Evolutionary conservation across 352 stramenopile species (phyloP), one percentile per base, ranked within the genome.

Genomic region (Globisporangium cystogenes): DNA sequence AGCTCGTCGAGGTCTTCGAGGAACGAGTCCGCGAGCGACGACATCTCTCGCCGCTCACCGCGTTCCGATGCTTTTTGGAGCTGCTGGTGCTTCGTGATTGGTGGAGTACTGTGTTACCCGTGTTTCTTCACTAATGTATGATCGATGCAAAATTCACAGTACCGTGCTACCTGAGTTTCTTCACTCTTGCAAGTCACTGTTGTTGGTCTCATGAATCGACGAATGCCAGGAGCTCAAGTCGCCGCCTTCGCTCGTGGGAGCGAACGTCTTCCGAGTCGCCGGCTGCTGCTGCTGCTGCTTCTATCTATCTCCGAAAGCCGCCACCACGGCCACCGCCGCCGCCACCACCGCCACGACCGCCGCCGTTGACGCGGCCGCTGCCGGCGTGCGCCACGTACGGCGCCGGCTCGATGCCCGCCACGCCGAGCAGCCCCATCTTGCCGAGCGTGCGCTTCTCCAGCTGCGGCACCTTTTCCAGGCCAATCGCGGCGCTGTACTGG

Each of bases 1-100:
- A 96, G 82, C 55, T 95, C 82, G 58, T 96, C 86, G 39, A 96
- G 68, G 65, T 96, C 86, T 57, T 93, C 86, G 18, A 96, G 66
- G 62, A 96, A 96, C 31, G 86, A 93, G 60, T 93, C 86, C 7
- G 86, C 86, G 8, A 96, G 66, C 45, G 86, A 88, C 55, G 79
- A 78, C 83, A 94, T 94, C 29, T n/a, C n/a, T n/a, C n/a, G n/a
- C n/a, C n/a, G n/a, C n/a, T n/a, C n/a, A n/a, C n/a, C n/a, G n/a
- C n/a, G n/a, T n/a, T n/a, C n/a, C n/a, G n/a, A n/a, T n/a, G n/a
- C n/a, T n/a, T n/a, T n/a, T n/a, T n/a, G n/a, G n/a, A n/a, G n/a
- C 31, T 45, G 37, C 24, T 53, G 8, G 35, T 18, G 33, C 48
- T 40, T 16, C 8, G 48, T 29, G 31, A 12, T 21, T 59, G 23